Base-by-base conservation (phyloP, 2,329 filamentous ascomycete genomes). In the Chrysoporthe puriensis region DNA sequence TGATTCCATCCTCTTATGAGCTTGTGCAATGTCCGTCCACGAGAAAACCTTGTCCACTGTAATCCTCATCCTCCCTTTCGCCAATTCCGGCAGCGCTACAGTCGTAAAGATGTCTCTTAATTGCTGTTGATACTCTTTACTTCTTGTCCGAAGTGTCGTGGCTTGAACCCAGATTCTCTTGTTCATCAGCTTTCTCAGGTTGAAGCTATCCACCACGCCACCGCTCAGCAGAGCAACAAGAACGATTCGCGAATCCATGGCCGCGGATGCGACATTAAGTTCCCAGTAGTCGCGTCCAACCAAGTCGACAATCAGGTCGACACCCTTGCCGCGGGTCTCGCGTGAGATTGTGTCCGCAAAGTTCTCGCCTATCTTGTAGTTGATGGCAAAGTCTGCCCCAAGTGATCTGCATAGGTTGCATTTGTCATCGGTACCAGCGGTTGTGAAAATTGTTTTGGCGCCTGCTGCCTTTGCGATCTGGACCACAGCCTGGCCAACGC, bases 221-320 rank as follows among this genome's bases (percentile, higher is more conserved):
- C 57, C 57, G 32, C 36, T 60, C 40, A 60, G 13, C 11, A 60
- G 57, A 14, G 57, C 57, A 42, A 60, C 57, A 3, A 60, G 57
- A 1, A 42, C n/a, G 4, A 60, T 60, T 2, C 57, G 36, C 1
- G 57, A 44, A 8, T 60, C 57, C 57, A 60, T 60, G n/a, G 57
- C 57, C n/a, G 40, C 40, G 11, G 57, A 60, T 26, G 57, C 57
- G n/a, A 60, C n/a, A 60, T 60, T 60, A 16, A 36, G 57, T 3
- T 57, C 54, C 54, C 54, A 57, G 34, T 57, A 60, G 40, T 42
- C 57, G 11, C 57, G 46, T 72, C 67, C 58, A 3, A 66, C 63
- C 18, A 70, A 42, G 48, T 68, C 66, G n/a, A 68, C 59, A 32
- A 68, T 62, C 62, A 64, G 18, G 40, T 68, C 62, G 21, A 68